Percentiles rank a stretch among this genome's conserved stretches.
phyloP scores from a whole-genome alignment of 768 basidiomycete genomes.

The Boletus subcaerulescens region DNA sequence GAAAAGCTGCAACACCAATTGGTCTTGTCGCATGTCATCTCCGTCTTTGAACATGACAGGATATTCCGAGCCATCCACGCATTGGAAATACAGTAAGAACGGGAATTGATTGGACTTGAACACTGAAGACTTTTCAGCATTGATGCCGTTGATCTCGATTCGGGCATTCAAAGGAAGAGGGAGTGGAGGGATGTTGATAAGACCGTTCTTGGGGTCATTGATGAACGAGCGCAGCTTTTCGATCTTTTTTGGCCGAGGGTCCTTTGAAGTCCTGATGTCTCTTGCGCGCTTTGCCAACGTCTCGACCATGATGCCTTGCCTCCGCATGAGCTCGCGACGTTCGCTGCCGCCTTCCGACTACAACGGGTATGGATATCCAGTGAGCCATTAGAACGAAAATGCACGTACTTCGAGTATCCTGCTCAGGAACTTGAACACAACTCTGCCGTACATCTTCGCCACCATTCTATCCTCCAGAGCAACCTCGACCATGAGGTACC shows the following conservation, averaged over 20 bases:
- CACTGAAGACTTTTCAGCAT: conserved; percentile 87
- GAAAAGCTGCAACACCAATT: conserved; percentile 97
- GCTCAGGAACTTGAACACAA: conserved; percentile 87
- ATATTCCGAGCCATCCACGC: conserved; percentile 79
- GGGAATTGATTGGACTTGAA: conserved; percentile 98
- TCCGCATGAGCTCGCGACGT: conserved; percentile 82
- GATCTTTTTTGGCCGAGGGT: conserved; percentile 94
- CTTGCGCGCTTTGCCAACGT: conserved; percentile 82
- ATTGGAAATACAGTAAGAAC: conserved; percentile 85
- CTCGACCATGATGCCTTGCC: conserved; percentile 88
- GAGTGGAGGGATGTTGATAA: conserved; percentile 75
- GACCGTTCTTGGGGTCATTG: conserved; percentile 79
- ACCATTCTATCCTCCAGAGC: conserved; percentile 81
- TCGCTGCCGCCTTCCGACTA: conserved; percentile 75
- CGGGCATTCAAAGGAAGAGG: conserved; percentile 92
- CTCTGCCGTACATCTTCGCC: conserved; percentile 91
- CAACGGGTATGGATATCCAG: background rate
- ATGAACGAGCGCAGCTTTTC: conserved; percentile 88
- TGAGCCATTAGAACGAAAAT: background rate
- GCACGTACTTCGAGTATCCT: conserved; percentile 75
- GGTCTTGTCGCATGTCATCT: conserved; percentile 98
- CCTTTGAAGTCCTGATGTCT: conserved; percentile 87
- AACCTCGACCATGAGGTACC: conserved; percentile 98
- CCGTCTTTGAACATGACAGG: conserved; percentile 99
- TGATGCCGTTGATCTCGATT: conserved; percentile 80